Conservation (phyloP, 2,329 filamentous ascomycete genomes). For the Neofusicoccum umdonicola region DNA sequence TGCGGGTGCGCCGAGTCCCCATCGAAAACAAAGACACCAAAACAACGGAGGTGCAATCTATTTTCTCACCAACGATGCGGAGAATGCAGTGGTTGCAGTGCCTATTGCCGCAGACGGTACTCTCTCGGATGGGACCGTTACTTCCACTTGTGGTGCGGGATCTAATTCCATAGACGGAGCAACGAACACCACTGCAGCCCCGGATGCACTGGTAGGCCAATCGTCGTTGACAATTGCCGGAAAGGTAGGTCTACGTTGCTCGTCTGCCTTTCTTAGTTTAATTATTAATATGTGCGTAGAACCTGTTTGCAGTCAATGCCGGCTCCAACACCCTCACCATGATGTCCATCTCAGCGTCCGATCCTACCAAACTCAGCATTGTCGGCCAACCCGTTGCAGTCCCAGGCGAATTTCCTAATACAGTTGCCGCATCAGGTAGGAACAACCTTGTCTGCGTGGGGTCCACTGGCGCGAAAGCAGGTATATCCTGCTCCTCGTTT, state of each 20-base stretch:
- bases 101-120: constrained; percentile 49
- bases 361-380: constrained; percentile 31
- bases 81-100: constrained; percentile 52
- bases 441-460: constrained; percentile 39
- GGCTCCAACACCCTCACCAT: constrained; percentile 42
- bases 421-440: constrained; percentile 37
- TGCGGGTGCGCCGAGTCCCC: background rate
- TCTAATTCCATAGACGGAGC: constrained; percentile 39
- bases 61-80: constrained; percentile 53
- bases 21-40: background rate
- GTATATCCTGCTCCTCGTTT: constrained; percentile 38
- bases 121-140: constrained; percentile 44
- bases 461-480: constrained; percentile 35
- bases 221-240: constrained; percentile 50
- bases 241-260: constrained; percentile 40
- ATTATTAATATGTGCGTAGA: constrained; percentile 30
- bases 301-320: constrained; percentile 53
- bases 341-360: constrained; percentile 31
- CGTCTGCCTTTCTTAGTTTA: no score
- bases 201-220: constrained; percentile 55
- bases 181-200: constrained; percentile 40
- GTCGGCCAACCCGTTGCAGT: constrained; percentile 34
- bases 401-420: constrained; percentile 41
- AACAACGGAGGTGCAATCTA: constrained; percentile 50
- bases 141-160: constrained; percentile 50